Conservation (phyloP, 306 rosid genomes). For the Prunus mongolica region DNA sequence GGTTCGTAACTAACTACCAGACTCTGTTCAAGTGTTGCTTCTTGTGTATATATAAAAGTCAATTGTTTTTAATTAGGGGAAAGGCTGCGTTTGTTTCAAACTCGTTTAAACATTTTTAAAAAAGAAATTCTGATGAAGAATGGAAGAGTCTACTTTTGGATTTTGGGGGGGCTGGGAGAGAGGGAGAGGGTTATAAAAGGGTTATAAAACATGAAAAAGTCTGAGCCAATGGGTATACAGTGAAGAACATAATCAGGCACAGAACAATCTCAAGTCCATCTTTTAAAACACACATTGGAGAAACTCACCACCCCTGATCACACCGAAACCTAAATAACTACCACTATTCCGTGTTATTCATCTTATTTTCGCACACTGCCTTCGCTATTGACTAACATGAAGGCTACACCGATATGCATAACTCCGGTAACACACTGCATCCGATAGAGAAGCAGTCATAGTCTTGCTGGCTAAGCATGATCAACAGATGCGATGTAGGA, state of each 20-base stretch:
- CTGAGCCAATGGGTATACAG: neutral
- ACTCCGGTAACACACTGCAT: neutral
- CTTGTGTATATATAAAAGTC: no score
- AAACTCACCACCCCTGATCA: neutral
- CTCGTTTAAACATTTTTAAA: no score
- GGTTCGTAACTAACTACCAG: no score
- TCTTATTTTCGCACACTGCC: neutral
- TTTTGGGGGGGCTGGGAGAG: neutral
- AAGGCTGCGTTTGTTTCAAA: no score
- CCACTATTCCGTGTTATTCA: neutral
- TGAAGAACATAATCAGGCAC: neutral
- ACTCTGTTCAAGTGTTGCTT: no score
- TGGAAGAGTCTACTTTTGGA: no score
- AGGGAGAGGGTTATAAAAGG: neutral
- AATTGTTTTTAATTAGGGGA: no score
- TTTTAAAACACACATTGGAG: neutral
- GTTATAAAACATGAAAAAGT: neutral
- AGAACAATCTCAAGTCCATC: neutral
- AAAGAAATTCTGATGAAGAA: neutral
- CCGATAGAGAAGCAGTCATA: neutral
- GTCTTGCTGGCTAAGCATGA: neutral
- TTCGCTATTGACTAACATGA: neutral
- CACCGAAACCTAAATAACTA: neutral
- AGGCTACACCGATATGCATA: neutral
- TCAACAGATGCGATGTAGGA: conserved; percentile 28